These are phyloP conservation scores for Rhynchospora breviuscula DNA, from an alignment of 176 grass and related monocot genomes.

Conservation along the genomic window DNA sequence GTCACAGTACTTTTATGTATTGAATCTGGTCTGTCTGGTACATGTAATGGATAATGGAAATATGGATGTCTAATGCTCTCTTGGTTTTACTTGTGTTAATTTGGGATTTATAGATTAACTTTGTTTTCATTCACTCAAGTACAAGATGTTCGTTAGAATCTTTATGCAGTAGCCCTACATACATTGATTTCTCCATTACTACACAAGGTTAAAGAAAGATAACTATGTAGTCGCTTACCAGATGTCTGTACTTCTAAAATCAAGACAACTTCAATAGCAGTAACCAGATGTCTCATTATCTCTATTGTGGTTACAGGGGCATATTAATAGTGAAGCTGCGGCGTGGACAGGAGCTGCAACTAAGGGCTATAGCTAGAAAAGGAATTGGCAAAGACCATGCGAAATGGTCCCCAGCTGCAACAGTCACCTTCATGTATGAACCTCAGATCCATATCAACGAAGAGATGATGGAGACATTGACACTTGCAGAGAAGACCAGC, in stretches of 20 bases:
- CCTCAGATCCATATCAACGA: constrained; percentile 83
- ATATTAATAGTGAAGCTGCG: constrained; percentile 94
- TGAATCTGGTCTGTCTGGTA: neutral
- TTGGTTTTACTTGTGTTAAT: neutral
- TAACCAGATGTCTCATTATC: neutral
- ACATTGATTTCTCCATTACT: neutral
- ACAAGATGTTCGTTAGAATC: too few species aligned
- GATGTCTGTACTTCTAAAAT: neutral
- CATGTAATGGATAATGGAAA: neutral
- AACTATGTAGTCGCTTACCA: too few species aligned
- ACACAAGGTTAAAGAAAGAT: neutral
- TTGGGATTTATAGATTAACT: neutral
- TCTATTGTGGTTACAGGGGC: constrained; percentile 40
- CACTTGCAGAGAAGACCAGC: constrained; percentile 58
- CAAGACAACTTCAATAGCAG: neutral
- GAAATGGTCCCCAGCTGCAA: constrained; percentile 90
- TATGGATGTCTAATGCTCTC: neutral
- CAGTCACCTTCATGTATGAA: constrained; percentile 98
- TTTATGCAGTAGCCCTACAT: neutral
- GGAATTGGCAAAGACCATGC: constrained; percentile 97
- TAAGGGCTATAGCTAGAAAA: constrained; percentile 94
- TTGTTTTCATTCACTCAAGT: too few species aligned
- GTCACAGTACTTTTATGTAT: neutral
- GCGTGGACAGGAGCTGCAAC: constrained; percentile 79
- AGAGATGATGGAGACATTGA: constrained; percentile 79